Conservation (phyloP, 306 rosid species). For the Castanopsis chinensis region DNA sequence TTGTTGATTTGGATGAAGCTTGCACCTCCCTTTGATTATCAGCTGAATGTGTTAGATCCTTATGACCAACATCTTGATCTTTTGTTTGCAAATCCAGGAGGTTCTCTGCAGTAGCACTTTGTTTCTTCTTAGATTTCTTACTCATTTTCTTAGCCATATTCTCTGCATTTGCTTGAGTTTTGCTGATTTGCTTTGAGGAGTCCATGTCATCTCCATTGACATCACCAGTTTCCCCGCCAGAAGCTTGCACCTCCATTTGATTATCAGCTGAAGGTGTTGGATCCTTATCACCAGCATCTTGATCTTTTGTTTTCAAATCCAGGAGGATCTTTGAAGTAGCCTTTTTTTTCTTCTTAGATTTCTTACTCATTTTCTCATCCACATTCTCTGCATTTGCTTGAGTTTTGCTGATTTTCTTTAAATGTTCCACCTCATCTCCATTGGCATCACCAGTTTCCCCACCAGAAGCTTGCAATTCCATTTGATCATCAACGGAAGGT, state of each 20-base stretch:
- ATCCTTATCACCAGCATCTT: constrained; percentile 22
- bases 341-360: constrained; percentile 44
- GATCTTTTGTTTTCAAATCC: constrained; percentile 35
- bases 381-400: constrained; percentile 30
- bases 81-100: constrained; percentile 30
- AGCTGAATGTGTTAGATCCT: constrained; percentile 23
- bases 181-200: constrained; percentile 28
- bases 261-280: constrained; percentile 21
- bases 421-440: constrained; percentile 27
- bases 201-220: constrained; percentile 22
- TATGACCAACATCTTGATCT: constrained; percentile 24
- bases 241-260: constrained; percentile 6
- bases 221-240: constrained; percentile 7
- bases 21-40: constrained; percentile 13
- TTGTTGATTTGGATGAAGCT: constrained; percentile 10
- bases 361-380: constrained; percentile 38
- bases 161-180: constrained; percentile 35
- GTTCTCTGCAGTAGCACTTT: constrained; percentile 29
- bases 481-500: constrained; percentile 19
- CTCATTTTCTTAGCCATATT: constrained; percentile 28
- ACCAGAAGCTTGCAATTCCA: constrained; percentile 4
- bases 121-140: constrained; percentile 51
- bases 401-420: constrained; percentile 30
- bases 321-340: constrained; percentile 30
- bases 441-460: constrained; percentile 7